Evolutionary conservation across 2,329 filamentous ascomycete genomes (phyloP), one percentile per base, ranked within the genome.

Genomic region (Falciphora oryzae): DNA sequence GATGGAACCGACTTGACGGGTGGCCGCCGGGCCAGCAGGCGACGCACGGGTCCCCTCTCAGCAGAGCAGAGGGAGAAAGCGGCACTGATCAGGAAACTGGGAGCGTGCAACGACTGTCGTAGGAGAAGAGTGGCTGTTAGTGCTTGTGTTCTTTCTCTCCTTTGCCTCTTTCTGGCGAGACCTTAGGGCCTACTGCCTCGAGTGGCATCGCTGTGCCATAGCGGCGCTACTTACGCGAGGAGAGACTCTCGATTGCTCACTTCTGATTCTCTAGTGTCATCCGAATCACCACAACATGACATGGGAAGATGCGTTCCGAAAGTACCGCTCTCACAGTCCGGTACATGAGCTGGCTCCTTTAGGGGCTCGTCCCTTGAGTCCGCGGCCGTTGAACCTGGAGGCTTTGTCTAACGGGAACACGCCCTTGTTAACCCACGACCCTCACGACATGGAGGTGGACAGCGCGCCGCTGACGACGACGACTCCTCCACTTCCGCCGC

Each of bases 201-300:
- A 53, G 18, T 18, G 18, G 18, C 22, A 53, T 11, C 8, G 22
- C 22, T 11, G 44, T 25, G 44, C 22, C 44, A 25, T 11, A n/a
- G 22, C 18, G 62, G 64, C 65, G 65, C 64, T 62, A 63, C 16
- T 68, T 58, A 65, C 44, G n/a, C 44, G 7, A 3, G 8, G 7
- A 3, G 8, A 53, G 44, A 53, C 11, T 28, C 38, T 62, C 25
- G 14, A 27, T 28, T 28, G 38, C 60, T 57, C 16, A 61, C 14
- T 61, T 65, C 18, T 53, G 29, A 28, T 63, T 66, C 27, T 64
- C 59, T 67, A 84, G 84, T 87, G 84, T 71, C 82, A 86, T 69
- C 84, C 84, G 18, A 83, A 79, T 68, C 84, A 87, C 71, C 84
- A 85, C 68, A 82, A 82, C 68, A 83, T 85, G 82, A 85, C 81